Conservation (phyloP, 306 rosid genomes). For the Betula pendula region DNA sequence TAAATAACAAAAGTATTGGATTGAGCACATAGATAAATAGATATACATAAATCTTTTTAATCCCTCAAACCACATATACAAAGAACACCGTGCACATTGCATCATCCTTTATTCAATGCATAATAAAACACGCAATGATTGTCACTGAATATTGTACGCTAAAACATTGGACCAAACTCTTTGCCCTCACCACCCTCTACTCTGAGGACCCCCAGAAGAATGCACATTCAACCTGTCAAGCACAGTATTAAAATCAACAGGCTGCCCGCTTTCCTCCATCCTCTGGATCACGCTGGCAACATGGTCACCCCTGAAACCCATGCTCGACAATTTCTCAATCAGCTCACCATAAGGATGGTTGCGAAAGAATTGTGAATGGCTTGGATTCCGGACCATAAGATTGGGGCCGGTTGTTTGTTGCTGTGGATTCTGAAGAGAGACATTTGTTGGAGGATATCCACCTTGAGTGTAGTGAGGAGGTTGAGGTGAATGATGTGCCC, state of each 20-base stretch:
- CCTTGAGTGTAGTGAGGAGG: conserved; percentile 64
- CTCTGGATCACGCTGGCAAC: conserved; percentile 79
- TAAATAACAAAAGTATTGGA: conserved; percentile 8
- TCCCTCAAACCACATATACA: conserved; percentile 34
- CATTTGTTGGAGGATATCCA: conserved; percentile 75
- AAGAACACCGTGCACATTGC: conserved; percentile 39
- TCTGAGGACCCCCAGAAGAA: conserved; percentile 66
- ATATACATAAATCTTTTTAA: conserved; percentile 23
- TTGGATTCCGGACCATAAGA: conserved; percentile 58
- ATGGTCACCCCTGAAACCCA: conserved; percentile 91
- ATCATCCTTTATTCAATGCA: conserved; percentile 82
- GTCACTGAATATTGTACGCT: conserved; percentile 23
- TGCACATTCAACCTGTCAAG: conserved; percentile 82
- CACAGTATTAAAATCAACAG: conserved; percentile 82
- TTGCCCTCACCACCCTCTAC: conserved; percentile 82
- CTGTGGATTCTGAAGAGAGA: conserved; percentile 58
- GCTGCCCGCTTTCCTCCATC: conserved; percentile 93
- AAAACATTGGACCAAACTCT: conserved; percentile 9
- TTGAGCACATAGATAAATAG: conserved; percentile 14
- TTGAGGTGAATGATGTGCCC: conserved; percentile 61
- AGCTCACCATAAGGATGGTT: conserved; percentile 79
- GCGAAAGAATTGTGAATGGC: conserved; percentile 55
- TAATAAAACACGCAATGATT: conserved; percentile 82
- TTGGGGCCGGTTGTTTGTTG: conserved; percentile 39
- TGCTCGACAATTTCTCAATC: conserved; percentile 74